Evolutionary conservation across 2,329 filamentous ascomycete genomes (phyloP).

Genomic region (Penicillium sp.): DNA sequence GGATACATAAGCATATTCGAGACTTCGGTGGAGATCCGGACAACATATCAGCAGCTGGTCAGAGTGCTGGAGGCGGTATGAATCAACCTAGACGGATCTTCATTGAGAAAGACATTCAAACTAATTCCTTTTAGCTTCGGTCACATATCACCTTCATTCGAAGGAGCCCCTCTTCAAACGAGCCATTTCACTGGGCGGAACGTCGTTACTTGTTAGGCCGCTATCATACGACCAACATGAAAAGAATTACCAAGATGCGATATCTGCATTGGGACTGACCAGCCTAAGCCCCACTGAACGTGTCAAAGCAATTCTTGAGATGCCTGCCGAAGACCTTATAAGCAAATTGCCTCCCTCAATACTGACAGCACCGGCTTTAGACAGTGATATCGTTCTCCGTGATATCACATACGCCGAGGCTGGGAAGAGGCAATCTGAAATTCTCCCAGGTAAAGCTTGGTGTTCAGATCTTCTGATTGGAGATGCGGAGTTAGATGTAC

Average conservation of each 20-base stretch:
- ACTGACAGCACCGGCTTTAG: constrained; percentile 44
- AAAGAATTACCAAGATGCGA: constrained; percentile 45
- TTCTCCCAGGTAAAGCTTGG: constrained; percentile 51
- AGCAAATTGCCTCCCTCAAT: constrained; percentile 43
- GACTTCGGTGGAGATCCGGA: constrained; percentile 48
- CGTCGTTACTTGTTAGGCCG: constrained; percentile 48
- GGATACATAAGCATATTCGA: constrained; percentile 46
- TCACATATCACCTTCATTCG: constrained; percentile 41
- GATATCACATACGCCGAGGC: constrained; percentile 27
- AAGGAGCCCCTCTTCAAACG: constrained; percentile 46
- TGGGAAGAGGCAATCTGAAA: constrained; percentile 25
- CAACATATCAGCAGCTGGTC: constrained; percentile 49
- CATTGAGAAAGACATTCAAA: too few species aligned
- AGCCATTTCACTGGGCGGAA: constrained; percentile 50
- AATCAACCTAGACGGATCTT: constrained; percentile 20
- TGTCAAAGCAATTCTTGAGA: constrained; percentile 45
- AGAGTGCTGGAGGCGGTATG: constrained; percentile 52
- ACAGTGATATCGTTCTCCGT: constrained; percentile 47
- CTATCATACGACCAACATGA: constrained; percentile 47
- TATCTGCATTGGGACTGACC: constrained; percentile 46
- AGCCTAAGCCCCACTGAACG: constrained; percentile 44
- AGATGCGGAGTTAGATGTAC: constrained; percentile 53
- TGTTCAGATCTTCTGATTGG: constrained; percentile 54
- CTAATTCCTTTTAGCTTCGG: constrained; percentile 30
- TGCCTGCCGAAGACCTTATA: constrained; percentile 48